Evolutionary conservation across 2,329 filamentous ascomycete species (phyloP), one percentile per base, ranked within the genome.

Genomic region (Hortaea werneckii): DNA sequence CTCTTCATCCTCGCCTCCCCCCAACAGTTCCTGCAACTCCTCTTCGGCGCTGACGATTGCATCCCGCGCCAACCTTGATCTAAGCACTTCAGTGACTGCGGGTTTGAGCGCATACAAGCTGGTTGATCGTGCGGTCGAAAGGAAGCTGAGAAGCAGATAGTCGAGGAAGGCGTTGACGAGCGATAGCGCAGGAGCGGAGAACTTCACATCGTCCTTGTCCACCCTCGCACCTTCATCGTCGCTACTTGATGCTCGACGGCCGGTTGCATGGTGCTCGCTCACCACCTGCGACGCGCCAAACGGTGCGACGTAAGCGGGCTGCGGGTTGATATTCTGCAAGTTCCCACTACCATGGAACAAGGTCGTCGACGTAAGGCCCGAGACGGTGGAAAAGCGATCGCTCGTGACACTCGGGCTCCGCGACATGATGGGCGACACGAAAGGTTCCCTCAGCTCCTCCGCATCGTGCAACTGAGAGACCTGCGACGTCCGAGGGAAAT

Each of bases 121-220:
- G 0, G 88, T 94, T 2, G 88, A 88, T 57, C 83, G 82, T 12
- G 90, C 82, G 9, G 79, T 72, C 27, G 81, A 79, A n/a, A 98
- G 78, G 51, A 96, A 85, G 59, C 87, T 90, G 71, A 89, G 95
- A 5, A 98, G 76, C 4, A 96, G 74, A 61, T 95, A 87, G 64
- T 98, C 92, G 51, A 98, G 78, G 61, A 98, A 98, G 58, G 78
- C 81, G 68, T 98, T 98, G 60, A 95, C 78, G 7, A 94, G 76
- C 37, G 76, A 74, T 34, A 96, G 71, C 0, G 92, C 86, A 28
- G 77, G 75, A 2, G 76, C 72, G 1, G 87, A 83, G 47, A 95
- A 85, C 41, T 83, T 64, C 12, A 85, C 85, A 12, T 82, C 79
- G 54, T 85, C 82, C 40, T 55, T 46, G 47, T 76, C 75, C 4